Evolutionary conservation across 2,329 filamentous ascomycete species (phyloP).

Genomic region (Fusarium tupiense): DNA sequence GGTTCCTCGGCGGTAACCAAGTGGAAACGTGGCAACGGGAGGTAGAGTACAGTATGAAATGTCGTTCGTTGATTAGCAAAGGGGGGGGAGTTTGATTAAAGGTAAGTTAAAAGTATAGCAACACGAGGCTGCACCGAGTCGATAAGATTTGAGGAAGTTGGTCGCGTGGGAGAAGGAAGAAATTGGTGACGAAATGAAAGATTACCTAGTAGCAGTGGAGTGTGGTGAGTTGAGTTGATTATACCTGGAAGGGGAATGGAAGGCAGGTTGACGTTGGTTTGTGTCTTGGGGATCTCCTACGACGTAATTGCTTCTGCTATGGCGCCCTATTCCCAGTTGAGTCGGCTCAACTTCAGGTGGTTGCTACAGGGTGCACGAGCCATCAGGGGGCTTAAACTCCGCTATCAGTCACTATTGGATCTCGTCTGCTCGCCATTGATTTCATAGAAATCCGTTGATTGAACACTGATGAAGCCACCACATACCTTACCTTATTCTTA

Average conservation of each 20-base stretch:
- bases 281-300: slow-evolving; percentile 2
- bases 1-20: slow-evolving; percentile 24
- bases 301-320: slow-evolving; percentile 38
- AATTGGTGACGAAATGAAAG: slow-evolving; percentile 24
- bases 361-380: slow-evolving; percentile 34
- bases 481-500: not conserved
- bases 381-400: slow-evolving; percentile 25
- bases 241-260: slow-evolving; percentile 17
- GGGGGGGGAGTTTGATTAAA: slow-evolving; percentile 19
- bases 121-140: slow-evolving; percentile 10
- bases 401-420: not conserved
- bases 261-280: slow-evolving; percentile 20
- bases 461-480: not conserved
- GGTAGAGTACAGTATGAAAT: slow-evolving; percentile 8
- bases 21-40: slow-evolving; percentile 42
- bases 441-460: not conserved
- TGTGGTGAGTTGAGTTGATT: slow-evolving; percentile 4
- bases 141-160: slow-evolving; percentile 8
- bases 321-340: slow-evolving; percentile 32
- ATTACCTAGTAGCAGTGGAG: slow-evolving; percentile 12
- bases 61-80: slow-evolving; percentile 8
- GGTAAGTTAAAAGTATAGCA: slow-evolving; percentile 9
- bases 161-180: slow-evolving; percentile 21
- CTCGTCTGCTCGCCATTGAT: not conserved
- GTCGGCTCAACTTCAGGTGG: slow-evolving; percentile 22